Conservation (phyloP, 768 basidiomycete species). For the Lanmaoa pseudosensibilis region DNA sequence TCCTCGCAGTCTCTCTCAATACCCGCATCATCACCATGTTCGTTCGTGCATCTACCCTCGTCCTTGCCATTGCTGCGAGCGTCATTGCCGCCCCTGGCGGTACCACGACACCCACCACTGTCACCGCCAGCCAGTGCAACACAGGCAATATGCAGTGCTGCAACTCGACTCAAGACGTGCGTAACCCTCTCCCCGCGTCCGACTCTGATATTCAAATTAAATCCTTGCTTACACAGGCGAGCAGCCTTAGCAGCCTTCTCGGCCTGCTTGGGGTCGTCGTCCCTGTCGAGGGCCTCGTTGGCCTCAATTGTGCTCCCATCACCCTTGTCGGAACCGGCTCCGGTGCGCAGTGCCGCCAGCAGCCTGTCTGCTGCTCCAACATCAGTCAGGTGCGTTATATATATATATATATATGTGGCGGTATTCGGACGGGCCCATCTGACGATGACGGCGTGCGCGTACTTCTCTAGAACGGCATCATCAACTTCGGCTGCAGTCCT, state of each 20-base stretch:
- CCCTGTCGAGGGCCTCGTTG: background rate
- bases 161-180: background rate
- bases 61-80: constrained; percentile 14
- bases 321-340: background rate
- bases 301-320: background rate
- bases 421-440: background rate
- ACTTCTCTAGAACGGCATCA: background rate
- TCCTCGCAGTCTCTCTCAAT: background rate
- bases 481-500: constrained; percentile 10
- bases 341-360: background rate
- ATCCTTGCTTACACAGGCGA: background rate
- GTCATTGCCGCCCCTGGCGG: background rate
- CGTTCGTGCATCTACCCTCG: constrained; percentile 4
- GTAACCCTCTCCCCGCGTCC: background rate
- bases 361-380: constrained; percentile 13
- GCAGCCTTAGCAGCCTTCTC: accelerated
- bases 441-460: background rate
- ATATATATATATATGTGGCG: too few species aligned
- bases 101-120: background rate
- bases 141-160: constrained; percentile 14
- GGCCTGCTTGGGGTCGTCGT: background rate
- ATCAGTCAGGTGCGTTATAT: background rate
- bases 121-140: constrained; percentile 12
- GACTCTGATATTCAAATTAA: background rate
- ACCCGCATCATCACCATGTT: constrained; percentile 11